Evolutionary conservation across 179 eudicot genomes (phyloP).

Genomic region (Patellifolia procumbens): DNA sequence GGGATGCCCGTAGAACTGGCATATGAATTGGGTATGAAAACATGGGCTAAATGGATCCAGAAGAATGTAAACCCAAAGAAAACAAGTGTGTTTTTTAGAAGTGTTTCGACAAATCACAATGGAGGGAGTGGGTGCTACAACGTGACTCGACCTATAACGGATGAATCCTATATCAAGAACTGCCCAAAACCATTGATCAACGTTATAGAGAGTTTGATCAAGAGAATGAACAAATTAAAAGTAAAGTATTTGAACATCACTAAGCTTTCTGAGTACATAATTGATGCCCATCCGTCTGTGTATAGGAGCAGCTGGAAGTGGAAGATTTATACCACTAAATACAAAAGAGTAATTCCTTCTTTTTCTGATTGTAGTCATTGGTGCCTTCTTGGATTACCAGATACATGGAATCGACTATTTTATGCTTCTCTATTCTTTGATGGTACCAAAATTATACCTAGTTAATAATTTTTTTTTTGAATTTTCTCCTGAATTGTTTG

Average conservation of each 20-base stretch:
- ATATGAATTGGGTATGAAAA: slow-evolving; percentile 31
- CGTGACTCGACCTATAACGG: slow-evolving; percentile 31
- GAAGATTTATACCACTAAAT: slow-evolving; percentile 18
- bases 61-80: slow-evolving; percentile 32
- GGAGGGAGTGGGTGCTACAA: slow-evolving; percentile 35
- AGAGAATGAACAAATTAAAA: not conserved
- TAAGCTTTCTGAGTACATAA: slow-evolving; percentile 33
- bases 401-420: slow-evolving; percentile 46
- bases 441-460: not conserved
- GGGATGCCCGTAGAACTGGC: slow-evolving; percentile 35
- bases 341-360: slow-evolving; percentile 12
- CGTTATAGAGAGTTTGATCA: slow-evolving; percentile 16
- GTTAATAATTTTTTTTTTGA: not conserved
- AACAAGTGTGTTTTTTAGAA: slow-evolving; percentile 40
- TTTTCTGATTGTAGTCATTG: slow-evolving; percentile 48
- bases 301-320: slow-evolving; percentile 26
- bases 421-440: slow-evolving; percentile 37
- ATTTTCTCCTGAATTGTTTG: no score
- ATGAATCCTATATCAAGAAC: slow-evolving; percentile 24
- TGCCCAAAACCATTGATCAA: slow-evolving; percentile 29
- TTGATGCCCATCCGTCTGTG: slow-evolving; percentile 44
- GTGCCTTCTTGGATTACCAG: slow-evolving; percentile 51
- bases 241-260: slow-evolving; percentile 41
- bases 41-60: slow-evolving; percentile 44
- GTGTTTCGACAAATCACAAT: slow-evolving; percentile 37